Base-by-base conservation (phyloP, 768 basidiomycete genomes). In the Tulasnella calospora region DNA sequence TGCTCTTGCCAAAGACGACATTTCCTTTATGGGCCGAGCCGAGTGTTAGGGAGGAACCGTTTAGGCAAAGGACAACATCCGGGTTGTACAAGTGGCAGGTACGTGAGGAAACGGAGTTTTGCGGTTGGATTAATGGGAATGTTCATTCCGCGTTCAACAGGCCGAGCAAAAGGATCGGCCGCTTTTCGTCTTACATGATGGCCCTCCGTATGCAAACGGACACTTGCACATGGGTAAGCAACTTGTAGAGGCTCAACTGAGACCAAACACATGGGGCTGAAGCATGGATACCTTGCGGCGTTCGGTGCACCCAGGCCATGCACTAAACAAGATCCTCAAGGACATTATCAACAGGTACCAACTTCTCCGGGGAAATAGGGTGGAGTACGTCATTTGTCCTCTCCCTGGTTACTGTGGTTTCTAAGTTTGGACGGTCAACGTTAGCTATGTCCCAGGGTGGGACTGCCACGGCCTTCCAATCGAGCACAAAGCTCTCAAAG, bases 381-480 rank as follows among this genome's bases (percentile, higher is more conserved):
- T 98, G 61, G 91, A 96, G 95, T 97, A 92, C 83, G n/a, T 15
- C 17, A 6, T n/a, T 51, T 55, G 51, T 83, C 40, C 76, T 71
- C 40, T 35, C 51, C 73, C 46, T 44, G 72, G 4, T 71, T 80
- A 38, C 13, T 17, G 77, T n/a, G 30, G 7, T 15, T 71, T 35
- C 27, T 21, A 71, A 69, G 19, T 23, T 35, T 19, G 30, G 30
- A 71, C 30, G 35, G 30, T 35, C 19, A 13, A 3, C 33, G 17
- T n/a, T 78, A 98, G 97, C 82, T 98, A 96, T 85, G 84, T 93
- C 19, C 96, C 97, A 46, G 97, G 97, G 13, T 99, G 95, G 95
- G 97, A 99, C 82, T 99, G 97, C 82, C 97, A 99, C 83, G 97
- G 97, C 8, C 89, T 98, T 17, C 97, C 97, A 0, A 98, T 99